Evolutionary conservation across 2,329 filamentous ascomycete species (phyloP).

Genomic region (Tolypocladium endophyticum): DNA sequence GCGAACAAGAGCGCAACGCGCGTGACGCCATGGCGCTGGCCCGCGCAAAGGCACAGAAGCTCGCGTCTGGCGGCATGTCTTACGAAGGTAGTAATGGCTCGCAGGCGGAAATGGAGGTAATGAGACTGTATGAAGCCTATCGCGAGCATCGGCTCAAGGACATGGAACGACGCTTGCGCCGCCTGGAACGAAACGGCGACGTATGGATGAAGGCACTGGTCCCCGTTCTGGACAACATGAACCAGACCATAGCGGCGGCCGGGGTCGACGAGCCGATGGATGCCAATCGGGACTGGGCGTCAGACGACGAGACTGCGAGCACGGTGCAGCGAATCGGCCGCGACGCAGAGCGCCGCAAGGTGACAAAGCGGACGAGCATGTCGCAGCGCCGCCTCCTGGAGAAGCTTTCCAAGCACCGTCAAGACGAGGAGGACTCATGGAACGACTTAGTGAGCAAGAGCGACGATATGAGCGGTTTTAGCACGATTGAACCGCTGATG

Average conservation of each 20-base stretch:
- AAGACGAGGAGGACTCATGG: slow-evolving; percentile 9
- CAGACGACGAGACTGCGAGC: slow-evolving; percentile 18
- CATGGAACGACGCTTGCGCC: slow-evolving; percentile 34
- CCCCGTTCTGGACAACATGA: slow-evolving; percentile 33
- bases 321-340: slow-evolving; percentile 3
- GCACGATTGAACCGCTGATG: slow-evolving; percentile 33
- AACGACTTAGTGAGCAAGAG: slow-evolving; percentile 14
- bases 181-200: slow-evolving; percentile 36
- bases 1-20: slow-evolving; percentile 15
- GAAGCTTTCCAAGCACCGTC: slow-evolving; percentile 11
- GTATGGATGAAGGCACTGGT: slow-evolving; percentile 32
- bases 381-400: slow-evolving; percentile 19
- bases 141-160: slow-evolving; percentile 32
- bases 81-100: slow-evolving; percentile 11
- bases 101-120: slow-evolving; percentile 21
- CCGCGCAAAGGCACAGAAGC: slow-evolving; percentile 10
- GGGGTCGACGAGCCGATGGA: slow-evolving; percentile 6
- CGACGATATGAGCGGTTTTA: slow-evolving; percentile 23
- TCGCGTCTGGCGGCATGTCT: slow-evolving; percentile 10
- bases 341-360: slow-evolving; percentile 6
- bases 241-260: slow-evolving; percentile 19
- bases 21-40: slow-evolving; percentile 11
- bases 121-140: slow-evolving; percentile 28
- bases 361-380: slow-evolving; percentile 13
- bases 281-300: slow-evolving; percentile 16